Evolutionary conservation across 1,284 basidiomycete genomes (phyloP), one percentile per base, ranked within the genome.

Genomic region (Coniophora puteana): DNA sequence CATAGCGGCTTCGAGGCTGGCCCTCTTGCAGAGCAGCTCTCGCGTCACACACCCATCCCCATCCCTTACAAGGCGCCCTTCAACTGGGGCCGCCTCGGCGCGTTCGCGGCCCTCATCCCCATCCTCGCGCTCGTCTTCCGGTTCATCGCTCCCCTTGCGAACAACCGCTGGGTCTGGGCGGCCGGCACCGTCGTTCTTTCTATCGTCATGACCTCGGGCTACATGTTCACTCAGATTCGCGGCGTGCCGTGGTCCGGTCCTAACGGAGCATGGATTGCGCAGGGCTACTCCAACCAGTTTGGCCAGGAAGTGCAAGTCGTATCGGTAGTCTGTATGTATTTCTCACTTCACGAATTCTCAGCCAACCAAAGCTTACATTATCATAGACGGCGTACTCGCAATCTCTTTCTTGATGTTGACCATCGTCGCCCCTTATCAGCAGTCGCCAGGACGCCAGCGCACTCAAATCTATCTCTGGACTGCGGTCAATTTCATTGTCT

Each of bases 191-290:
- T 93, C 40, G 49, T 83, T 42, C 73, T 77, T 5, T 83, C 83
- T 27, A 73, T 94, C 24, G 66, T 90, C 52, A 93, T 95, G 83
- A 94, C 83, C 8, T 81, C 83, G 7, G 93, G 93, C 4, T 89
- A 86, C 71, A 99, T 99, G 96, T 99, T 96, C 72, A 92, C 90
- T 52, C 84, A 84, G 49, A 99, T 99, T 55, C 83, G 95, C 48
- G 75, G 75, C 36, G 78, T 80, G 43, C 93, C 93, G 2, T 92
- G 80, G 55, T 72, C 75, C 38, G 81, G 78, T 26, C 62, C 65
- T 3, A 82, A 65, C 56, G 80, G 83, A 16, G 74, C 73, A 47
- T 94, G 92, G 84, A 87, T 97, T 56, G 89, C 91, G 8, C 74
- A 69, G 8, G 94, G 95, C 2, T 97, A 87, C 66, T 83, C 87